phyloP scores from a whole-genome alignment of 148 eudicot genomes.

The Diospyros lotus region DNA sequence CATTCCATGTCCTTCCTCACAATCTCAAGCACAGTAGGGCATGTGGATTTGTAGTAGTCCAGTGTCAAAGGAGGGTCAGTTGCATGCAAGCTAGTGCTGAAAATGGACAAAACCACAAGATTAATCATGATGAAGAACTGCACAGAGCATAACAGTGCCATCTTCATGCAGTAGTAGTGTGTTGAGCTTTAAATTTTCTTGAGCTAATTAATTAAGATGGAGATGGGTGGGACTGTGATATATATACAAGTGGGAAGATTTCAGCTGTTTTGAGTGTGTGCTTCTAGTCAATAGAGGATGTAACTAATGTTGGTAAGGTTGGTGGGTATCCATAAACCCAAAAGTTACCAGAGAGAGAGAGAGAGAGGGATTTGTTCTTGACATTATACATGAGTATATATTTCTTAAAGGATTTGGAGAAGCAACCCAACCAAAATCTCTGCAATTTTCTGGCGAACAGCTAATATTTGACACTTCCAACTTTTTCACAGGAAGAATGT shows the following conservation, averaged over 20 bases:
- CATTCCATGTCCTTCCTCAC: conserved; percentile 92
- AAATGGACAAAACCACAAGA: conserved; percentile 21
- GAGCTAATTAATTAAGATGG: not conserved
- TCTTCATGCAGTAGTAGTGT: conserved; percentile 15
- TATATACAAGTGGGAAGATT: conserved; percentile 13
- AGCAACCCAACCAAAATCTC: conserved; percentile 11
- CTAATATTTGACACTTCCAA: not conserved
- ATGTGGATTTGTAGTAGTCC: conserved; percentile 63
- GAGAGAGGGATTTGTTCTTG: not conserved
- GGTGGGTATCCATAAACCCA: conserved; percentile 37
- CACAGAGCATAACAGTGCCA: not conserved
- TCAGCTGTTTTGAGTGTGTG: conserved; percentile 14
- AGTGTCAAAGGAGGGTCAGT: conserved; percentile 50
- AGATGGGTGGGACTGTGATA: conserved; percentile 17
- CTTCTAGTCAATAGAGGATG: conserved; percentile 68
- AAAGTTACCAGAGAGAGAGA: not conserved
- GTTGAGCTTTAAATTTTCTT: not conserved
- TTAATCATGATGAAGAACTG: conserved; percentile 2
- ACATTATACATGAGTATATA: not conserved
- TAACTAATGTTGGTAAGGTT: conserved; percentile 43
- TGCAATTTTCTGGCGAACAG: not conserved
- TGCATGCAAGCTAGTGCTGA: conserved; percentile 27
- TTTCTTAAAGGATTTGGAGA: conserved; percentile 12
- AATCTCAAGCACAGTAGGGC: conserved; percentile 55
- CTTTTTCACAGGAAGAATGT: not conserved